Conservation (phyloP, 164 flowering plant genomes). For the Liriodendron chinense region DNA sequence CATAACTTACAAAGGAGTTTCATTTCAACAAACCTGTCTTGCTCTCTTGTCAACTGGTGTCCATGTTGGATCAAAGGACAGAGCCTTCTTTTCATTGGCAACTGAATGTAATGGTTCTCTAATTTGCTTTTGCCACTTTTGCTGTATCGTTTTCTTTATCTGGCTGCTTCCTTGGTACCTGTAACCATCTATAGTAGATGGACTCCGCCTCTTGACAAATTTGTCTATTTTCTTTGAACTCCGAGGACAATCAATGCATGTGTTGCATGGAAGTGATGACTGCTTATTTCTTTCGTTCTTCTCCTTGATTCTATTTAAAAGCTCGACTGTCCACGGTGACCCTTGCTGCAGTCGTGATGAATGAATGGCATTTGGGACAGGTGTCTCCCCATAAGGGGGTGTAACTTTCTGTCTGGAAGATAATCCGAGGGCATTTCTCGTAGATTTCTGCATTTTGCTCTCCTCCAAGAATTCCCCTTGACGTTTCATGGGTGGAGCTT, state of each 20-base stretch:
- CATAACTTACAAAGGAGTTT: background rate
- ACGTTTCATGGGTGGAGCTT: conserved; percentile 14
- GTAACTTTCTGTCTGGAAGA: conserved; percentile 24
- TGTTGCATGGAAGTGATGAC: conserved; percentile 34
- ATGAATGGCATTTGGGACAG: conserved; percentile 50
- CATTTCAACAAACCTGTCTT: conserved; percentile 47
- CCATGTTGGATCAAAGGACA: conserved; percentile 31
- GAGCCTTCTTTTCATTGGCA: conserved; percentile 34
- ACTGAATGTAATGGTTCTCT: conserved; percentile 26
- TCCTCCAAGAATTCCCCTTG: conserved; percentile 28
- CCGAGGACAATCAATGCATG: conserved; percentile 29
- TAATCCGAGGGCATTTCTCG: conserved; percentile 17
- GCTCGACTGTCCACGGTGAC: conserved; percentile 88
- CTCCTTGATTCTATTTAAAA: conserved; percentile 77
- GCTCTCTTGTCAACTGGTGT: conserved; percentile 84
- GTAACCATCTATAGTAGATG: conserved; percentile 71
- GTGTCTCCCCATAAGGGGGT: conserved; percentile 34
- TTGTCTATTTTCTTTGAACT: conserved; percentile 33
- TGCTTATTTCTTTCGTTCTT: conserved; percentile 58
- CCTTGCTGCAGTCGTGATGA: conserved; percentile 44
- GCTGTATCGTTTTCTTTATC: conserved; percentile 31
- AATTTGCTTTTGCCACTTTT: conserved; percentile 43
- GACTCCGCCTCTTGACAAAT: conserved; percentile 63
- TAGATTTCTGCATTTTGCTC: conserved; percentile 19
- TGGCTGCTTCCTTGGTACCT: conserved; percentile 64